Evolutionary conservation across 345 rosid species (phyloP).

Genomic region (Salix dunnii): DNA sequence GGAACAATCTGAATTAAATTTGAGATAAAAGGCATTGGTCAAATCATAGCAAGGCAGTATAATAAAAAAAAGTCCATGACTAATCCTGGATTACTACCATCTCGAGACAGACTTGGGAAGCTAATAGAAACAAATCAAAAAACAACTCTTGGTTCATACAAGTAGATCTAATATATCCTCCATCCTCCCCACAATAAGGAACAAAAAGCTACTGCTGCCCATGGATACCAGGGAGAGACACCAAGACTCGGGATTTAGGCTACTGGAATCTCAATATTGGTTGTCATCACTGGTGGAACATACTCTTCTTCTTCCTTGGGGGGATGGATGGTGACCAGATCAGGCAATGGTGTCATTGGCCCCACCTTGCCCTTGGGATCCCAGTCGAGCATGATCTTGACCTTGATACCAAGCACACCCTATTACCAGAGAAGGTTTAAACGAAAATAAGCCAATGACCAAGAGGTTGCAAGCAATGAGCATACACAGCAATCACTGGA

Average conservation of each 20-base stretch:
- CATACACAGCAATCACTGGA: background rate
- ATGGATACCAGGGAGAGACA: background rate
- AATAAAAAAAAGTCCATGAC: background rate
- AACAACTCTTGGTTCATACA: background rate
- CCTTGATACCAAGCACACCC: conserved; percentile 92
- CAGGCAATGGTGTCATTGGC: conserved; percentile 72
- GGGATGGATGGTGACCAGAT: conserved; percentile 67
- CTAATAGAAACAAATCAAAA: background rate
- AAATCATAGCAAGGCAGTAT: background rate
- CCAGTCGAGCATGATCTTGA: conserved; percentile 84
- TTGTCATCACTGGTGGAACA: conserved; percentile 14
- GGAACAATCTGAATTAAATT: background rate
- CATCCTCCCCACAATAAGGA: background rate
- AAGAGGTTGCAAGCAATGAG: background rate
- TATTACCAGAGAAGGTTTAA: conserved; percentile 14
- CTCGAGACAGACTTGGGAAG: background rate
- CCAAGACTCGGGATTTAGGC: conserved; percentile 15
- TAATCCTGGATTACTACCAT: background rate
- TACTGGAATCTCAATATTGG: conserved; percentile 40
- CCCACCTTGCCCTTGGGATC: conserved; percentile 85
- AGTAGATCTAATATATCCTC: background rate
- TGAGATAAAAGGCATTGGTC: background rate
- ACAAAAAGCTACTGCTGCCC: background rate
- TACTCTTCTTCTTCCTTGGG: conserved; percentile 71
- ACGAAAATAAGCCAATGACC: background rate